A percentile compares a stretch with the other conserved stretches of the same genome.
phyloP scores from a whole-genome alignment of 805 yeast species.

The Wickerhamiella alocasiicola region DNA sequence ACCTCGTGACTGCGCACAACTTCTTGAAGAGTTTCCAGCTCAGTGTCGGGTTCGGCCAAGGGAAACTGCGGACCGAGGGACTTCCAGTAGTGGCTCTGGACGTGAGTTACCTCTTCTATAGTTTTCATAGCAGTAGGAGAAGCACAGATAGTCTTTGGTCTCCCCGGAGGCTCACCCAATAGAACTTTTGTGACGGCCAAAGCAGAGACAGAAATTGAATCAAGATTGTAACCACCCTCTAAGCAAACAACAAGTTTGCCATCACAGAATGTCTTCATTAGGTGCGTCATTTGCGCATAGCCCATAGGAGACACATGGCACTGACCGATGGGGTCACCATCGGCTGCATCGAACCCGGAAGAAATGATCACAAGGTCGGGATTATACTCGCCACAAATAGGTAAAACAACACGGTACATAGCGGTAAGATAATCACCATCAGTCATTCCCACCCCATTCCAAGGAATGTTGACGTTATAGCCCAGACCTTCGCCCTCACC shows the following conservation, averaged over 20 bases:
- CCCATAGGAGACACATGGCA: slow-evolving; percentile 94
- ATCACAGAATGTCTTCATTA: slow-evolving; percentile 72
- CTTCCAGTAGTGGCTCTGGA: slow-evolving; percentile 82
- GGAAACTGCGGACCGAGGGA: slow-evolving; percentile 38
- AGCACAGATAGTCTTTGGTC: slow-evolving; percentile 50
- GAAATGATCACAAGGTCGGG: slow-evolving; percentile 90
- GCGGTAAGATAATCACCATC: slow-evolving; percentile 95
- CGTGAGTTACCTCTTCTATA: slow-evolving; percentile 63
- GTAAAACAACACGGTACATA: slow-evolving; percentile 72
- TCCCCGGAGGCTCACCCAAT: slow-evolving; percentile 89
- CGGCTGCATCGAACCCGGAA: slow-evolving; percentile 98
- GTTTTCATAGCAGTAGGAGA: slow-evolving; percentile 65
- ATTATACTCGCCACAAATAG: slow-evolving; percentile 74
- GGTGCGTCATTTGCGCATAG: slow-evolving; percentile 91
- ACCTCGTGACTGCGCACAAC: slow-evolving; percentile 67
- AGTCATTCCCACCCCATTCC: slow-evolving; percentile 84
- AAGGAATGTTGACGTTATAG: slow-evolving; percentile 77
- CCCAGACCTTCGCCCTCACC: slow-evolving; percentile 88
- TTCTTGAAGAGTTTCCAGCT: slow-evolving; percentile 38
- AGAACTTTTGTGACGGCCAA: slow-evolving; percentile 82
- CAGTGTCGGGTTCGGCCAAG: background rate
- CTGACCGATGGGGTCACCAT: slow-evolving; percentile 93
- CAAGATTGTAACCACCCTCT: slow-evolving; percentile 95
- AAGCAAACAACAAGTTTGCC: slow-evolving; percentile 82
- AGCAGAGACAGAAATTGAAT: slow-evolving; percentile 81